Evolutionary conservation across 2,329 filamentous ascomycete genomes (phyloP), one percentile per base, ranked within the genome.

Genomic region (Aspergillus glaucus): DNA sequence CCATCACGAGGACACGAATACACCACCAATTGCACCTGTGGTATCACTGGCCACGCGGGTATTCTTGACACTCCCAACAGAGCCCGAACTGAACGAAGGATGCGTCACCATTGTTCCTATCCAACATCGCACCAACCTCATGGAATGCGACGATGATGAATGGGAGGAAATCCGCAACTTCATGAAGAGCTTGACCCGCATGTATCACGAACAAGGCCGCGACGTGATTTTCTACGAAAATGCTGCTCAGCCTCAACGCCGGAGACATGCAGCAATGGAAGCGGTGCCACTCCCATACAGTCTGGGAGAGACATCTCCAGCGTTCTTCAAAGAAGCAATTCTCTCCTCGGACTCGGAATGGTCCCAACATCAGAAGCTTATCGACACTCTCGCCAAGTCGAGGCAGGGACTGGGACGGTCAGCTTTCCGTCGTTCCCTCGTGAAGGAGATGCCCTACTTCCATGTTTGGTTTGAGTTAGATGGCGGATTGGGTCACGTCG

Each of bases 81-180:
- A 92, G 58, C 94, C 93, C 0, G 92, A 97, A 63, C 75, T 98
- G 40, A 87, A 81, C 56, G 79, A 87, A 44, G 88, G 88, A 42
- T 86, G 90, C 44, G 88, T 91, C 6, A 85, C 93, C 49, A 93
- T 98, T 53, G 89, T 91, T 3, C 93, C 93, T 5, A 82, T 93
- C 19, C 82, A 90, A 58, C 93, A 98, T 66, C 85, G 85, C 46
- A 83, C 78, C 21, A 98, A 97, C 66, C 81, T 98, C 0, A 75
- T 98, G n/a, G 92, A 96, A 68, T 98, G 93, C 68, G 92, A 97
- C 68, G 92, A 98, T 63, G 93, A 98, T 64, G 93, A 98, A 67
- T 98, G 94, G 94, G 93, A 98, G 65, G 93, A 98, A 70, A 85
- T 98, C 5, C 87, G 93, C 58, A 98, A 98, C 68, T 98, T 98